Evolutionary conservation across 2,329 filamentous ascomycete genomes (phyloP), one percentile per base, ranked within the genome.

Genomic region (Parafenestella ontariensis): DNA sequence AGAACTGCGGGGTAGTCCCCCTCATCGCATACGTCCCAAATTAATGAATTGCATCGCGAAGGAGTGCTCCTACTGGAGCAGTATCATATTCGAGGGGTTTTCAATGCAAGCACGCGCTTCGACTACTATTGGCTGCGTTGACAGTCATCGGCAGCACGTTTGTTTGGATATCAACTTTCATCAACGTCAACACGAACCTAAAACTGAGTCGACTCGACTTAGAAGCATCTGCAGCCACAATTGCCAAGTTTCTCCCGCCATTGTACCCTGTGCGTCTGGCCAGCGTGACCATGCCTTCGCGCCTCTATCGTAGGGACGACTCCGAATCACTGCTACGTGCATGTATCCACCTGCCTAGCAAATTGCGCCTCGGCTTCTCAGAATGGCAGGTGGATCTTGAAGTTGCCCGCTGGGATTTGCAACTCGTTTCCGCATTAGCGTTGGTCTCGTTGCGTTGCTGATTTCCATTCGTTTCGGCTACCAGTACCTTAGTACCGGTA

Each of bases 1-100:
- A 47, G 48, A 53, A 49, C 45, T 67, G 65, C 64, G 65, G 65
- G 65, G 65, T 68, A 68, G 50, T 20, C 9, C 36, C 44, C 20
- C 28, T 37, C 20, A 31, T 39, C 47, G 31, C 29, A 40, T 10
- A 39, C 24, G 17, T 54, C 28, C 17, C 26, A 29, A 8, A 33
- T n/a, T 34, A 29, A 18, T 33, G 18, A 47, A 23, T 34, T 33
- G 17, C 10, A 7, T 21, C 5, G 7, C 20, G 37, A 40, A n/a
- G 15, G 11, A 15, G 11, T 10, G 10, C 3, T 5, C 10, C 4
- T 10, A n/a, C 17, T 17, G 7, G 17, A 36, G 18, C 9, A 2
- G 24, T 26, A 43, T 11, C 24, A 15, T 23, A 7, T 6, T n/a
- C 18, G 6, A 24, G 21, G 13, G 2, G 6, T 23, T 29, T 24